Percentiles rank a stretch among this genome's conserved stretches.
Evolutionary conservation across 805 yeast genomes (phyloP).

Genomic region (Starmerella sp.): DNA sequence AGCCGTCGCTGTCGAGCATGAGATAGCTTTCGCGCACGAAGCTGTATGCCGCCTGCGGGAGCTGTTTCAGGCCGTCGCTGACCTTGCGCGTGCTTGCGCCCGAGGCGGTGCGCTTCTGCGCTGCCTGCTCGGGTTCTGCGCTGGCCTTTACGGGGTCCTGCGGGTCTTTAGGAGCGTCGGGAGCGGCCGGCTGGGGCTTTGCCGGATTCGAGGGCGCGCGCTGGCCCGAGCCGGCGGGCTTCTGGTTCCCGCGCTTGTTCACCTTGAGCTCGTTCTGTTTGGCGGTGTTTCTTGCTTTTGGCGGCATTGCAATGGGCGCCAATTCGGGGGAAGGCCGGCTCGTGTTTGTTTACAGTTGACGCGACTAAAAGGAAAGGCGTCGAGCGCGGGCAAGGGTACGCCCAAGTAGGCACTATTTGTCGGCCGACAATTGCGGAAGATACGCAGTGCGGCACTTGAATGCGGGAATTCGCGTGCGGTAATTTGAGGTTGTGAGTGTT

Average conservation of each 20-base stretch:
- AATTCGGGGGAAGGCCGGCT: background rate
- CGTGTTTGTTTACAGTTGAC: background rate
- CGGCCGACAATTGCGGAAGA: no score
- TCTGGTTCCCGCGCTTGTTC: constrained; percentile 4
- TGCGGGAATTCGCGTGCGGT: no score
- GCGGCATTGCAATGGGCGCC: background rate
- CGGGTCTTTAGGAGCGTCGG: background rate
- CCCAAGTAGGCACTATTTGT: no score
- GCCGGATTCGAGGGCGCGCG: background rate
- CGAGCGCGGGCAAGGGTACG: background rate
- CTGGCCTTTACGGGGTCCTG: background rate
- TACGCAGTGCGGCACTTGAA: no score
- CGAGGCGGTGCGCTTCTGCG: background rate
- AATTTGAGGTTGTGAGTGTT: no score
- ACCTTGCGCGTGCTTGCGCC: constrained; percentile 21
- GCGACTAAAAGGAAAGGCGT: background rate
- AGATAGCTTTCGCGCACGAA: constrained; percentile 23
- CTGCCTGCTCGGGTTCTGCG: background rate
- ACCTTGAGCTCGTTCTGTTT: constrained; percentile 1
- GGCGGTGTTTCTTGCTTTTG: background rate
- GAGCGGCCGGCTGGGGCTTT: background rate
- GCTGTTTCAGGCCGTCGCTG: constrained; percentile 22
- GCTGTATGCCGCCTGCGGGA: constrained; percentile 22
- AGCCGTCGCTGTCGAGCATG: constrained; percentile 22
- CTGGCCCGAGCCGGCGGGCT: background rate